These are phyloP conservation scores for Bryopsis sp. DNA, from an alignment of 139 green algal genomes.

Conservation along the genomic window DNA sequence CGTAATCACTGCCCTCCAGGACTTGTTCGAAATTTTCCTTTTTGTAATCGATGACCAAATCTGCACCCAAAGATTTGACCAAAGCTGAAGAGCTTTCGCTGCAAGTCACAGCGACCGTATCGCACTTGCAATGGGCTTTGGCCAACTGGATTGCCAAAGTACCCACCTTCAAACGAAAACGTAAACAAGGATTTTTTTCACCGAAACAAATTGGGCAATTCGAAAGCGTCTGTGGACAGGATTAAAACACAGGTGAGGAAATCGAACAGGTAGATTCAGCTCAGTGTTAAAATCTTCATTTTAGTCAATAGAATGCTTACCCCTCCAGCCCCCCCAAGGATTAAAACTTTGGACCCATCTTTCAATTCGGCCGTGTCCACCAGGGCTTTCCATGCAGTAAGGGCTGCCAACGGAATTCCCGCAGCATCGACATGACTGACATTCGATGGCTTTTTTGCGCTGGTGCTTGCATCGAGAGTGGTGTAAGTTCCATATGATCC, in stretches of 20 bases:
- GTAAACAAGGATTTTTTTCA: background rate
- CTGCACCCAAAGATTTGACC: background rate
- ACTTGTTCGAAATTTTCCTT: background rate
- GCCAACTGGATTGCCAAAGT: background rate
- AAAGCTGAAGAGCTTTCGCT: background rate
- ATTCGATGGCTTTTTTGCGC: no score
- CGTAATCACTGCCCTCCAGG: background rate
- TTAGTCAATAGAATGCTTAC: background rate
- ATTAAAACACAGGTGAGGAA: background rate
- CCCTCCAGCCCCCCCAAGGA: no score
- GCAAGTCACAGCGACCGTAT: background rate
- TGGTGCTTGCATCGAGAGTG: no score
- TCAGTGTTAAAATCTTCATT: background rate
- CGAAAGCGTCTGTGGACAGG: background rate
- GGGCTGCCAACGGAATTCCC: no score
- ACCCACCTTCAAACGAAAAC: background rate
- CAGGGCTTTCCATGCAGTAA: no score
- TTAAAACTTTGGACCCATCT: no score
- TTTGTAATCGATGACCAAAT: slow-evolving; percentile 4
- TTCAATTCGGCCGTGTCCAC: no score
- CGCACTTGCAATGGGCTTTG: background rate
- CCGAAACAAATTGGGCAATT: background rate
- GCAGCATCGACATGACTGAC: no score
- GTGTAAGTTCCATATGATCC: no score
- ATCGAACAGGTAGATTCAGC: background rate